Conservation (phyloP, 768 basidiomycete genomes). For the Artomyces pyxidatus region DNA sequence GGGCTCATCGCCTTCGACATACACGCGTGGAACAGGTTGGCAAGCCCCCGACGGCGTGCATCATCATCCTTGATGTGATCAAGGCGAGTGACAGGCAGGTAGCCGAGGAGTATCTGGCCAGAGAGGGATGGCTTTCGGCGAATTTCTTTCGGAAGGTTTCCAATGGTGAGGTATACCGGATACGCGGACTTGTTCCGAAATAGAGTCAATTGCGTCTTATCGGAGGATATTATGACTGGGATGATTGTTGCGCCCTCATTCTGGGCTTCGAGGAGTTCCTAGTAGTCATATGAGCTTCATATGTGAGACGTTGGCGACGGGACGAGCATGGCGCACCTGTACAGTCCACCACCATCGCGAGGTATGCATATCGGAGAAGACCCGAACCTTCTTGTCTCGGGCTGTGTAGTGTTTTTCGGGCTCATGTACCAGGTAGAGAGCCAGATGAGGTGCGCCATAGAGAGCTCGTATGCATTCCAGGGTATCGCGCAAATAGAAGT, state of each 20-base stretch:
- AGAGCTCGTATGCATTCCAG: neutral
- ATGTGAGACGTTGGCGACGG: neutral
- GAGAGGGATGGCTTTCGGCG: constrained; percentile 13
- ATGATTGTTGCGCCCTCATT: constrained; percentile 8
- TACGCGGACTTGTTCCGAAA: constrained; percentile 10
- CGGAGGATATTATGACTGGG: constrained; percentile 9
- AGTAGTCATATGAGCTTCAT: neutral
- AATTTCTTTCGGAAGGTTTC: no score
- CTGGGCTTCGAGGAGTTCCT: constrained; percentile 2
- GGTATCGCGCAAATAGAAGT: neutral
- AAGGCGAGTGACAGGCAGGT: constrained; percentile 18
- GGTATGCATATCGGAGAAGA: neutral
- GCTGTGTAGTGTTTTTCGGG: neutral
- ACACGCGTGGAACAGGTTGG: constrained; percentile 12
- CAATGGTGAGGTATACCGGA: constrained; percentile 11
- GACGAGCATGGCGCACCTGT: constrained; percentile 1
- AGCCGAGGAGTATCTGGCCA: constrained; percentile 20
- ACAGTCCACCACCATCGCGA: constrained; percentile 4
- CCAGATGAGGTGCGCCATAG: neutral
- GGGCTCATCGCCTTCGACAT: constrained; percentile 1
- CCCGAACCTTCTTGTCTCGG: neutral
- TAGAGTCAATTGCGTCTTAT: constrained; percentile 3
- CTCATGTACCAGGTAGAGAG: neutral
- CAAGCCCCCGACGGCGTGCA: neutral
- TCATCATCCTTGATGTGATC: constrained; percentile 8